These are phyloP conservation scores for Penicillium longicatenatum DNA, from an alignment of 495 filamentous ascomycete genomes.

Conservation along the genomic window DNA sequence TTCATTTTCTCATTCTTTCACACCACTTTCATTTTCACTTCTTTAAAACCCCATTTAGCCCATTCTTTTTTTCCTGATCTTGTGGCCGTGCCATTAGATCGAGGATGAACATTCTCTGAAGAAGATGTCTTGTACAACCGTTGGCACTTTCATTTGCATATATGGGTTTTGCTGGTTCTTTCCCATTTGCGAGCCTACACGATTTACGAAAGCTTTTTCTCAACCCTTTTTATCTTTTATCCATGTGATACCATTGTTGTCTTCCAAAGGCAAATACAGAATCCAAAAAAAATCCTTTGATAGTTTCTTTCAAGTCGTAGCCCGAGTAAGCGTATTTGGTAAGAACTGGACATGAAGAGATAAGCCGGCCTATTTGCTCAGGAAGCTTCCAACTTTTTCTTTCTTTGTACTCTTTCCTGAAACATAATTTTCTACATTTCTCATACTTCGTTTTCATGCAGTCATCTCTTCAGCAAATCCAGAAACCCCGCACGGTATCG, in stretches of 20 bases:
- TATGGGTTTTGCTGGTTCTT: constrained; percentile 6
- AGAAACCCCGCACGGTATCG: background rate
- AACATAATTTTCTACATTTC: background rate
- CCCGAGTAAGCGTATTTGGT: too few relatives aligned
- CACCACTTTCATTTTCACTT: background rate
- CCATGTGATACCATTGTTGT: constrained; percentile 9
- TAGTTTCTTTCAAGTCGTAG: background rate
- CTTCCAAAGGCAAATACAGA: constrained; percentile 1
- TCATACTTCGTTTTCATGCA: background rate
- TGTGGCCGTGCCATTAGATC: background rate
- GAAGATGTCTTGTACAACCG: constrained; percentile 8
- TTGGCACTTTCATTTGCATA: constrained; percentile 4
- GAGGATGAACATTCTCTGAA: constrained; percentile 6
- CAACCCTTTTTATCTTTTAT: background rate
- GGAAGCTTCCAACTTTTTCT: too few relatives aligned
- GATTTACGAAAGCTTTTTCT: constrained; percentile 16
- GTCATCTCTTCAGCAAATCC: background rate
- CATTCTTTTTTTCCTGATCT: background rate
- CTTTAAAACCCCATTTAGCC: background rate
- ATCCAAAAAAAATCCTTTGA: background rate
- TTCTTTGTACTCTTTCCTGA: too few relatives aligned
- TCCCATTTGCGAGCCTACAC: constrained; percentile 10
- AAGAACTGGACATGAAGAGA: too few relatives aligned
- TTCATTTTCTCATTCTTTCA: constrained; percentile 2
- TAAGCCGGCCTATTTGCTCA: too few relatives aligned